phyloP scores from a whole-genome alignment of 306 rosid species.

The Quercus variabilis region DNA sequence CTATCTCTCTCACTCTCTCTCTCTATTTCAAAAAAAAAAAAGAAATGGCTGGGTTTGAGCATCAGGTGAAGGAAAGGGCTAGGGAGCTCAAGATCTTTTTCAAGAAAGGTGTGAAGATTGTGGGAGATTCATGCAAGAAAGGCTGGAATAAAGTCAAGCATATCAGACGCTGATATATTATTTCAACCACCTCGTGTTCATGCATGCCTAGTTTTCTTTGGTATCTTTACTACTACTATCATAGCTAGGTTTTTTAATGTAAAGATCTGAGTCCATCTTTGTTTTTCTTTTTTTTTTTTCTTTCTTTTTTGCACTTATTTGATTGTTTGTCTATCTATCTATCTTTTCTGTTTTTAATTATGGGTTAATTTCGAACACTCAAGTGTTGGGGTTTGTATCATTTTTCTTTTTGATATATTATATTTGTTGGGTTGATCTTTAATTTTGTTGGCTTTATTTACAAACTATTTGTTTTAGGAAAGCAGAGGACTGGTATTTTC shows the following conservation, averaged over 20 bases:
- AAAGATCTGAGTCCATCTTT: background rate
- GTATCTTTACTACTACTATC: background rate
- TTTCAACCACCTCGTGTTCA: too few species aligned
- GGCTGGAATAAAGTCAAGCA: slow-evolving; percentile 74
- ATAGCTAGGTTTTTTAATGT: slow-evolving; percentile 22
- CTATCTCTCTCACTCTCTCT: background rate
- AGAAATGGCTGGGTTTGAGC: slow-evolving; percentile 56
- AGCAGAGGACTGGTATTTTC: background rate
- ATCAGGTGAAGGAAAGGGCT: slow-evolving; percentile 57
- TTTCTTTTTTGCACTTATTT: background rate
- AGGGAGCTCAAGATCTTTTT: slow-evolving; percentile 44
- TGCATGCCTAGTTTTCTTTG: background rate
- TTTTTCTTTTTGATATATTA: background rate
- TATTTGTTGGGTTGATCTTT: background rate
- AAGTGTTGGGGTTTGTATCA: background rate
- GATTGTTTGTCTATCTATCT: background rate
- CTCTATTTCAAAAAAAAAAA: background rate
- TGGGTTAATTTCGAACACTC: background rate
- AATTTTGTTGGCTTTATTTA: background rate
- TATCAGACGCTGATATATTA: slow-evolving; percentile 34
- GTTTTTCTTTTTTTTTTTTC: background rate
- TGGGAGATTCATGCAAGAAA: slow-evolving; percentile 73
- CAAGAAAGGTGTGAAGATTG: slow-evolving; percentile 58
- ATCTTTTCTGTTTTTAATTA: background rate
- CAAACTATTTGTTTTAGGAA: background rate